Percentiles rank a stretch among this genome's conserved stretches.
These are phyloP conservation scores for Xylaria sp. DNA, from an alignment of 2,329 filamentous ascomycete genomes.

Conservation along the genomic window DNA sequence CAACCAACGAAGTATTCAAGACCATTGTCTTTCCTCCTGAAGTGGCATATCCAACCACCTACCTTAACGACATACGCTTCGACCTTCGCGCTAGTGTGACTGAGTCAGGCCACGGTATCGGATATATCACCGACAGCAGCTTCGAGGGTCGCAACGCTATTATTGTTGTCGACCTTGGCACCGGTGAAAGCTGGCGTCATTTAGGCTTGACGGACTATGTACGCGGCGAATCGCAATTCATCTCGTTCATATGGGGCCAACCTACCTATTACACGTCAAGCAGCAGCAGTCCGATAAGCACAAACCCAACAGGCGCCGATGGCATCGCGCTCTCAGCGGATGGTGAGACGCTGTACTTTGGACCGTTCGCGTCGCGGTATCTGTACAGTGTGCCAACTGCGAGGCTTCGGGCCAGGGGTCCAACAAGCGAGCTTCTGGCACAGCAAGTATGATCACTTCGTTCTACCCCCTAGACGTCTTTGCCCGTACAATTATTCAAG, in stretches of 20 bases:
- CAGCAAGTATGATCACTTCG: constrained; percentile 29
- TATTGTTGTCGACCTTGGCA: constrained; percentile 61
- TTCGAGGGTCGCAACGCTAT: constrained; percentile 61
- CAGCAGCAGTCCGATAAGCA: constrained; percentile 50
- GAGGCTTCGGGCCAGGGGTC: constrained; percentile 53
- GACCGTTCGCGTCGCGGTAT: constrained; percentile 56
- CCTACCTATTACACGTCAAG: constrained; percentile 56
- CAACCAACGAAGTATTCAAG: constrained; percentile 57
- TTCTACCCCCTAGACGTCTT: background rate
- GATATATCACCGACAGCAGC: constrained; percentile 64
- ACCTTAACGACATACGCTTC: constrained; percentile 66
- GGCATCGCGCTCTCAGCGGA: constrained; percentile 63
- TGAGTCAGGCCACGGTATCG: constrained; percentile 57
- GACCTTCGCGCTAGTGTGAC: constrained; percentile 58
- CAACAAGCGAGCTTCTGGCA: constrained; percentile 53
- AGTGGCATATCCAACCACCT: constrained; percentile 60
- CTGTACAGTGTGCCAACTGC: constrained; percentile 56
- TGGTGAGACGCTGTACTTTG: constrained; percentile 59
- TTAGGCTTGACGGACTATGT: constrained; percentile 57
- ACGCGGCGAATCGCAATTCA: constrained; percentile 56
- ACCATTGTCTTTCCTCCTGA: constrained; percentile 61
- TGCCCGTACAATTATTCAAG: too few relatives aligned
- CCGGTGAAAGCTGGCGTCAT: constrained; percentile 61
- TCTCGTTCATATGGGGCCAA: constrained; percentile 61
- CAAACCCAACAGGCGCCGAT: constrained; percentile 59